Percentiles rank a stretch among this genome's conserved stretches.
Conservation (phyloP, 164 flowering plant species). For the Dillenia suffruticosa region DNA sequence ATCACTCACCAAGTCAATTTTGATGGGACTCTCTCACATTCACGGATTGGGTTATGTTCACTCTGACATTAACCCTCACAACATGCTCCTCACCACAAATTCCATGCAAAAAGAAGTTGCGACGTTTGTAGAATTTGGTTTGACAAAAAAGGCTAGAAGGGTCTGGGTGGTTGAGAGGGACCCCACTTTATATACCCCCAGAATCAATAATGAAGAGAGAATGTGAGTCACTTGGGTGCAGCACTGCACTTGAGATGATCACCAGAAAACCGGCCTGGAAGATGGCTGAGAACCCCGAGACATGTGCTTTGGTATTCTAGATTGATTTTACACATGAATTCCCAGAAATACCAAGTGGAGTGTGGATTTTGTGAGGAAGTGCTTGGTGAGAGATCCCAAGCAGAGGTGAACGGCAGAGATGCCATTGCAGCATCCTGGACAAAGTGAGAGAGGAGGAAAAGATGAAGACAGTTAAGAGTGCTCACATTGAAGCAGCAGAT, state of each 20-base stretch:
- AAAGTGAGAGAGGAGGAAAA: neutral
- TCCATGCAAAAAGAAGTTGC: slow-evolving; percentile 1
- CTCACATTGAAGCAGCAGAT: too few species aligned
- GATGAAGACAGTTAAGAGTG: neutral
- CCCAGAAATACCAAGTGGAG: slow-evolving; percentile 5
- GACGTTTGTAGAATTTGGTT: slow-evolving; percentile 39
- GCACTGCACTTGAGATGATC: slow-evolving; percentile 23
- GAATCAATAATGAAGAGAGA: slow-evolving; percentile 10
- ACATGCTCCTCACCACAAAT: slow-evolving; percentile 19
- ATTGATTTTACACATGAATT: slow-evolving; percentile 5
- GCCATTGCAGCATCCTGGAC: slow-evolving; percentile 3
- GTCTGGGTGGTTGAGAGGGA: slow-evolving; percentile 13
- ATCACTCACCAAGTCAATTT: slow-evolving; percentile 20
- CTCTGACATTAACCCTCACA: slow-evolving; percentile 42
- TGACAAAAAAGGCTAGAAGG: slow-evolving; percentile 27
- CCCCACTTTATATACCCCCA: slow-evolving; percentile 16
- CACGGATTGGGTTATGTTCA: slow-evolving; percentile 36
- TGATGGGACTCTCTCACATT: slow-evolving; percentile 25
- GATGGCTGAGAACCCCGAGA: neutral
- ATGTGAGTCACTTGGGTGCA: slow-evolving; percentile 21
- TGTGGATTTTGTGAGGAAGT: slow-evolving; percentile 12
- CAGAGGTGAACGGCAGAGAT: slow-evolving; percentile 10
- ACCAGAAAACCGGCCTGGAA: slow-evolving; percentile 15
- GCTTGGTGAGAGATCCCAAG: slow-evolving; percentile 7
- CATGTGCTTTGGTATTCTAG: neutral